phyloP scores from a whole-genome alignment of 768 basidiomycete genomes.

The Boletus vinaceobasis region DNA sequence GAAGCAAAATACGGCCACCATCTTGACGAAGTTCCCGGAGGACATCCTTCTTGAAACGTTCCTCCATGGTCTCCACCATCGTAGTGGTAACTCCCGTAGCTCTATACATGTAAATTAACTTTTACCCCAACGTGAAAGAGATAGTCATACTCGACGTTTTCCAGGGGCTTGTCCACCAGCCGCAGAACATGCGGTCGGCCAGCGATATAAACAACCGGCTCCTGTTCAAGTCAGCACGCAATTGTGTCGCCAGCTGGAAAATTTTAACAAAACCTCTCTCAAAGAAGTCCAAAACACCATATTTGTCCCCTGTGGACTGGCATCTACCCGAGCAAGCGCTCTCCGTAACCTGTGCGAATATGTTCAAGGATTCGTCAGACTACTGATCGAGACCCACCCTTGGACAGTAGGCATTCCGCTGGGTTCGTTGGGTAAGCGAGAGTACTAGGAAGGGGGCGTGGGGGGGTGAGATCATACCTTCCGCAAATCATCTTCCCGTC shows the following conservation, averaged over 20 bases:
- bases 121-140: background rate
- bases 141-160: conserved; percentile 82
- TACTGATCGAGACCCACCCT: conserved; percentile 38
- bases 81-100: conserved; percentile 91
- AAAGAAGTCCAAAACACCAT: conserved; percentile 92
- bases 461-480: conserved; percentile 45
- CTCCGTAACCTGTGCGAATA: conserved; percentile 56
- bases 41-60: conserved; percentile 82
- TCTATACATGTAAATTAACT: conserved; percentile 36
- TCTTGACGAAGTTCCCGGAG: conserved; percentile 71
- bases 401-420: conserved; percentile 95
- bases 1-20: conserved; percentile 77
- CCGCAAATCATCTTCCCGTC: conserved; percentile 71
- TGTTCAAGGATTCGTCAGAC: background rate
- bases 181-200: conserved; percentile 90
- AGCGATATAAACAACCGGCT: conserved; percentile 88
- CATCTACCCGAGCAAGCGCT: conserved; percentile 76
- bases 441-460: conserved; percentile 6
- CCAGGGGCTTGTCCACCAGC: conserved; percentile 79
- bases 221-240: conserved; percentile 40
- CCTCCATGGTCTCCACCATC: conserved; percentile 90
- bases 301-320: conserved; percentile 71
- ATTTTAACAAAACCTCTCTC: conserved; percentile 60
- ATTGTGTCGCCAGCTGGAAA: background rate
- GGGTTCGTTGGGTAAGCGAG: conserved; percentile 17